Percentiles rank a stretch among this genome's conserved stretches.
Conservation (phyloP, 202 grass and related monocot genomes). For the Zizania palustris region DNA sequence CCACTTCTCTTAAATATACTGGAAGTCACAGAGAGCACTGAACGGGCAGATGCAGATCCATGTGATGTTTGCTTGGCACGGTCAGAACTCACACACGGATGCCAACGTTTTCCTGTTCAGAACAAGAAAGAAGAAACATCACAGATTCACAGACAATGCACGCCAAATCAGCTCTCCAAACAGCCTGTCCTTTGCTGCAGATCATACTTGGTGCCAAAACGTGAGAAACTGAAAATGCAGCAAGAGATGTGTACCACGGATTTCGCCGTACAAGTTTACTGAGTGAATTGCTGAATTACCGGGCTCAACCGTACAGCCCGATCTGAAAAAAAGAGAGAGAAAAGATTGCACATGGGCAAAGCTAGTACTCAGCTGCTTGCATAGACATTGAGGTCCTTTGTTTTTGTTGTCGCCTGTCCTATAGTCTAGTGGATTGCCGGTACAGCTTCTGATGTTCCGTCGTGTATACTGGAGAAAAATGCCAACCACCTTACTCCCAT, state of each 20-base stretch:
- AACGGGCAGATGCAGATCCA: background rate
- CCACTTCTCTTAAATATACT: background rate
- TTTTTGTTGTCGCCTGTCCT: background rate
- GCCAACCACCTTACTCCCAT: background rate
- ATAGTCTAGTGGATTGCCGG: too few relatives aligned
- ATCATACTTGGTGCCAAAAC: background rate
- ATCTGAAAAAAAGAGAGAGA: background rate
- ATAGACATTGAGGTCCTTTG: background rate
- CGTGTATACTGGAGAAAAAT: background rate
- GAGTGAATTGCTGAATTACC: background rate
- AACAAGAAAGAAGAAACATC: background rate
- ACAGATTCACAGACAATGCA: background rate
- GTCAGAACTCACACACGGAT: background rate
- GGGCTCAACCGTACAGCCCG: background rate
- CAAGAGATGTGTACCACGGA: background rate
- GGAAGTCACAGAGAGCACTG: background rate
- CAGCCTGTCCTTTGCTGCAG: background rate
- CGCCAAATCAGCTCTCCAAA: background rate
- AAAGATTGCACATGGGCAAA: background rate
- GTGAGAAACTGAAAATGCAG: background rate
- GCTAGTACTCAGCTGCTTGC: background rate
- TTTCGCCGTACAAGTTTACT: background rate
- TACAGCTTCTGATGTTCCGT: too few relatives aligned
- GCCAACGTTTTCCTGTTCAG: background rate
- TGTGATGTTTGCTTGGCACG: background rate